These are phyloP conservation scores for Torulaspora microellipsoides DNA, from an alignment of 805 yeast species.

Conservation along the genomic window DNA sequence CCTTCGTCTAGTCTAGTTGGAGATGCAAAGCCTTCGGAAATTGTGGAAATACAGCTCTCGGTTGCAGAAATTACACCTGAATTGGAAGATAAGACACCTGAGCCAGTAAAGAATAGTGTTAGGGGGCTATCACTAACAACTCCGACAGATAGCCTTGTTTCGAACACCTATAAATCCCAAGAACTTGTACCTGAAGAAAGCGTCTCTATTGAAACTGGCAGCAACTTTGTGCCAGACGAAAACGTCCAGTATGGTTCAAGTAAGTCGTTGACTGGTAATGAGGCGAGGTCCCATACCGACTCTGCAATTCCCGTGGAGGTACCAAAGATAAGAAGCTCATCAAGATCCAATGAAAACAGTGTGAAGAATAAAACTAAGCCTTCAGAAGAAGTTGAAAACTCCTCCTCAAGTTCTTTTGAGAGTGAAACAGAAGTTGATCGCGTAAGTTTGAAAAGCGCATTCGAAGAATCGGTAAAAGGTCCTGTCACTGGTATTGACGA, in stretches of 20 bases:
- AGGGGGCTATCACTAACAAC: slow-evolving; percentile 2
- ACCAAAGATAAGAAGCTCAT: not conserved
- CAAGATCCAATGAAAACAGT: no score
- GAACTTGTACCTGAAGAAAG: slow-evolving; percentile 6
- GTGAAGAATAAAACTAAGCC: no score
- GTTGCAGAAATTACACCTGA: no score
- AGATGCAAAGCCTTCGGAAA: no score
- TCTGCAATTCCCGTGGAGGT: slow-evolving; percentile 1
- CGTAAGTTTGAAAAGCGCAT: no score
- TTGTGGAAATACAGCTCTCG: no score
- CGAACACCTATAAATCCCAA: slow-evolving; percentile 1
- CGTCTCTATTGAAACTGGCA: slow-evolving; percentile 8
- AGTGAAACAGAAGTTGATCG: no score
- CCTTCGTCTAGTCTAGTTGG: no score
- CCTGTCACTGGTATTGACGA: no score
- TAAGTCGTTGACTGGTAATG: not conserved
- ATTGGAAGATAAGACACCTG: slow-evolving; percentile 4
- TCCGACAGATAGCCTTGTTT: slow-evolving; percentile 7
- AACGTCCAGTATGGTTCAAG: not conserved
- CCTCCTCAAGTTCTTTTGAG: no score
- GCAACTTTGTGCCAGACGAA: not conserved
- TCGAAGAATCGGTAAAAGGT: no score
- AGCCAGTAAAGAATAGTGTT: not conserved
- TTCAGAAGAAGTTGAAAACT: no score
- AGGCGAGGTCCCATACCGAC: not conserved